Base-by-base conservation (phyloP, 495 filamentous ascomycete species). In the Immersiella caudata region DNA sequence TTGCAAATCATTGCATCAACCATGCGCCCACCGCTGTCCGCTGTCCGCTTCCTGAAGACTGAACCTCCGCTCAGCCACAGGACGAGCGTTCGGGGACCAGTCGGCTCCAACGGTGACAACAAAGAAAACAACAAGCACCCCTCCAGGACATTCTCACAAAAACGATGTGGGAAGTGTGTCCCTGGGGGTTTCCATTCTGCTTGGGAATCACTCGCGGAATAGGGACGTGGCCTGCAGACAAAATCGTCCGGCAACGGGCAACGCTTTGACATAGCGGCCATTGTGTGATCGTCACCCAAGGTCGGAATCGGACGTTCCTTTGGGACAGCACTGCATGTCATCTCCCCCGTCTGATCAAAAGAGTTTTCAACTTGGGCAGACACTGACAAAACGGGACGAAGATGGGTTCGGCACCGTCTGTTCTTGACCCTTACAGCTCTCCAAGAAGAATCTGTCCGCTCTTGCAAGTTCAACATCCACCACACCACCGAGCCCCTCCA, bases 211-310 rank as follows among this genome's bases (percentile, higher is more conserved):
- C 56, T 33, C 33, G 26, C 21, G 25, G 12, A 59, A 33, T 59
- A 11, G 20, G 9, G 1, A 24, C 56, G 24, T 4, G 26, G 27
- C 27, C 18, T 27, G 27, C 9, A 33, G 8, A 59, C n/a, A 62
- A 25, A 25, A 20, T 24, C 24, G 33, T 16, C 33, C 59, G 59
- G n/a, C 18, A 12, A n/a, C 33, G 60, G 55, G 64, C 49, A 52
- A 29, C 60, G 50, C 62, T 72, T 70, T 36, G 65, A 72, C 63
- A 72, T 67, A 72, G 50, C 35, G 29, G 52, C 52, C 65, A 62
- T 65, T n/a, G 70, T 72, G 54, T 72, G 70, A 72, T 72, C 70
- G 70, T 52, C 70, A 46, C 40, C 40, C 40, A 46, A 46, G 40
- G 57, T 61, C 60, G 58, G 67, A 68, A 68, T 60, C 65, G 26